A percentile compares a stretch with the other conserved stretches of the same genome.
Conservation (phyloP, 257 asterid genomes). For the Henckelia pumila region DNA sequence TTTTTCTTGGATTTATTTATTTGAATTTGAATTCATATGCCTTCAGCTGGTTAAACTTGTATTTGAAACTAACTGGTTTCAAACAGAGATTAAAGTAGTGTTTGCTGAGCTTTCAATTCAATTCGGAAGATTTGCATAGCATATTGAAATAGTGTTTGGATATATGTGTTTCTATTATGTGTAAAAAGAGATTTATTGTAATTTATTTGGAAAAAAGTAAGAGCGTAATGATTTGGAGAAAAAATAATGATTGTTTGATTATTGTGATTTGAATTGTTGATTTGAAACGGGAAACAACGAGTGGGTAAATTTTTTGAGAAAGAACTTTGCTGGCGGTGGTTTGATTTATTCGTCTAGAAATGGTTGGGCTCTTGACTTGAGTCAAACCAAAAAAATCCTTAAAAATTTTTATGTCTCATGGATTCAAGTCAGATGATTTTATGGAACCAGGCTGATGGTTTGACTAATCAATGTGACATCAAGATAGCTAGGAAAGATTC, state of each 20-base stretch:
- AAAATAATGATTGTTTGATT: too few relatives aligned
- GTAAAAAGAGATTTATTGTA: background rate
- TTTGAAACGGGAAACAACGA: background rate
- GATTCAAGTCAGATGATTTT: background rate
- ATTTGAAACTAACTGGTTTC: background rate
- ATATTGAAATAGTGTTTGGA: background rate
- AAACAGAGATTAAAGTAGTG: background rate
- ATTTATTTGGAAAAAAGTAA: background rate
- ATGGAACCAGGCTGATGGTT: background rate
- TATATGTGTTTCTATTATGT: background rate
- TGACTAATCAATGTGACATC: background rate
- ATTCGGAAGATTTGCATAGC: background rate
- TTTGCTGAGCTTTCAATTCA: background rate
- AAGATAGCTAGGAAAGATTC: background rate
- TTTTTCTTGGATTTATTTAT: background rate
- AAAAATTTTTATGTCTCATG: background rate
- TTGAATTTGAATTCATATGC: background rate
- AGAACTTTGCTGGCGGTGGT: background rate
- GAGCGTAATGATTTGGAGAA: background rate
- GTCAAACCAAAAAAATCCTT: background rate
- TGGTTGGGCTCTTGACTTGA: background rate
- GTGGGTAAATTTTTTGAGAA: background rate
- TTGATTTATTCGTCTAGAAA: background rate
- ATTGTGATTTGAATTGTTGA: background rate
- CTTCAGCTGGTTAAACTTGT: background rate